A percentile compares a stretch with the other conserved stretches of the same genome.
These are phyloP conservation scores for Citrus maxima DNA, from an alignment of 345 rosid genomes.

Conservation along the genomic window DNA sequence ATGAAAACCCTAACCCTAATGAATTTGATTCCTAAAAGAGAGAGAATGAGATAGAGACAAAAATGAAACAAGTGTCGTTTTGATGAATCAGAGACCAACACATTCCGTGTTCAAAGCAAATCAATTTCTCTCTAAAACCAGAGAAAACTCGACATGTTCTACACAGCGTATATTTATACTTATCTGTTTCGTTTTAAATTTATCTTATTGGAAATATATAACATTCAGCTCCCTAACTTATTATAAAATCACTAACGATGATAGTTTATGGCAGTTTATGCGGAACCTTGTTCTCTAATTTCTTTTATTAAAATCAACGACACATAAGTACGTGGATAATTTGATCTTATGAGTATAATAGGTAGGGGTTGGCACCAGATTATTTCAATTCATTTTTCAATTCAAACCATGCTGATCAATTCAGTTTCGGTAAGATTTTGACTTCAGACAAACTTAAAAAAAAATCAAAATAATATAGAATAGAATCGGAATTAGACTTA, in stretches of 20 bases:
- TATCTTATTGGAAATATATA: background rate
- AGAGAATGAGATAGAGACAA: constrained; percentile 18
- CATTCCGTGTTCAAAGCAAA: constrained; percentile 13
- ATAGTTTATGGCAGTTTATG: no score
- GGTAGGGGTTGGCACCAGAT: no score
- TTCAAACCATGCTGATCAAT: fast-evolving
- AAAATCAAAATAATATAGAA: no score
- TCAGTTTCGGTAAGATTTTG: fast-evolving
- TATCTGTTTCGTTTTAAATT: background rate
- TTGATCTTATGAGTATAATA: no score
- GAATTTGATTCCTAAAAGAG: constrained; percentile 6
- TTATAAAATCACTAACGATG: background rate
- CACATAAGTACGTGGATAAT: no score
- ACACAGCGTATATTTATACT: constrained; percentile 17
- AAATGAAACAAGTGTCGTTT: constrained; percentile 35
- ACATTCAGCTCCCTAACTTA: background rate
- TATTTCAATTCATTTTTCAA: no score
- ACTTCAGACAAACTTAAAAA: no score
- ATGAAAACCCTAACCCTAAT: constrained; percentile 35
- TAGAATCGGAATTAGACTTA: no score
- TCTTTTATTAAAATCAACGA: no score
- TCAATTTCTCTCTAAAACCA: constrained; percentile 9
- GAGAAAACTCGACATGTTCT: constrained; percentile 1
- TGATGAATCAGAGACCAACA: constrained; percentile 24
- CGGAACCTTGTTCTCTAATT: no score